These are phyloP conservation scores for Neodidymelliopsis sp. DNA, from an alignment of 2,329 filamentous ascomycete genomes.

Conservation along the genomic window DNA sequence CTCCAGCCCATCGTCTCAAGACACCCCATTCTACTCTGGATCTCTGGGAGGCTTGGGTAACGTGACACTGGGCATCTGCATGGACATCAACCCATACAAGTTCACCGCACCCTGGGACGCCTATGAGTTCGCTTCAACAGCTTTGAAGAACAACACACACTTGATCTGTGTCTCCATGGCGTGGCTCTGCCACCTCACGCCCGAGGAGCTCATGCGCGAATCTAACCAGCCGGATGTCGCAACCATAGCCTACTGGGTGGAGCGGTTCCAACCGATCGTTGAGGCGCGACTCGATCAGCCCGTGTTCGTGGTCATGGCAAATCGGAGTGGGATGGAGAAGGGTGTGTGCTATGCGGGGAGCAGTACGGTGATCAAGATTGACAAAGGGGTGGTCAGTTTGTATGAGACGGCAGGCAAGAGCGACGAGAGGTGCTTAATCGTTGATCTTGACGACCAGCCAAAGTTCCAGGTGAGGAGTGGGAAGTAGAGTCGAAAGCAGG, in stretches of 20 bases:
- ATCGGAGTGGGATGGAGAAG: slow-evolving; percentile 72
- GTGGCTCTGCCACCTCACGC: slow-evolving; percentile 69
- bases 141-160: slow-evolving; percentile 64
- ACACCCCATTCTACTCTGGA: slow-evolving; percentile 47
- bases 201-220: slow-evolving; percentile 59
- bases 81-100: slow-evolving; percentile 69
- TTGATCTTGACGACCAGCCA: slow-evolving; percentile 64
- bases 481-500: too few relatives aligned
- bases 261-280: slow-evolving; percentile 69
- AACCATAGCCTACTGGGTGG: slow-evolving; percentile 78
- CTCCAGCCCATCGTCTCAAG: slow-evolving; percentile 26
- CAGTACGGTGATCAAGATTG: slow-evolving; percentile 73
- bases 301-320: slow-evolving; percentile 73
- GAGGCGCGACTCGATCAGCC: slow-evolving; percentile 53
- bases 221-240: slow-evolving; percentile 70
- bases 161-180: slow-evolving; percentile 79
- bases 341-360: slow-evolving; percentile 76
- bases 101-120: slow-evolving; percentile 65
- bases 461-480: slow-evolving; percentile 46
- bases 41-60: slow-evolving; percentile 45
- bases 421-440: slow-evolving; percentile 71
- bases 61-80: slow-evolving; percentile 59
- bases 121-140: slow-evolving; percentile 66
- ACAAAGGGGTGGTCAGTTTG: slow-evolving; percentile 69
- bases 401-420: slow-evolving; percentile 76